Conservation (phyloP, 2,329 filamentous ascomycete genomes). For the Aspergillus fructus region DNA sequence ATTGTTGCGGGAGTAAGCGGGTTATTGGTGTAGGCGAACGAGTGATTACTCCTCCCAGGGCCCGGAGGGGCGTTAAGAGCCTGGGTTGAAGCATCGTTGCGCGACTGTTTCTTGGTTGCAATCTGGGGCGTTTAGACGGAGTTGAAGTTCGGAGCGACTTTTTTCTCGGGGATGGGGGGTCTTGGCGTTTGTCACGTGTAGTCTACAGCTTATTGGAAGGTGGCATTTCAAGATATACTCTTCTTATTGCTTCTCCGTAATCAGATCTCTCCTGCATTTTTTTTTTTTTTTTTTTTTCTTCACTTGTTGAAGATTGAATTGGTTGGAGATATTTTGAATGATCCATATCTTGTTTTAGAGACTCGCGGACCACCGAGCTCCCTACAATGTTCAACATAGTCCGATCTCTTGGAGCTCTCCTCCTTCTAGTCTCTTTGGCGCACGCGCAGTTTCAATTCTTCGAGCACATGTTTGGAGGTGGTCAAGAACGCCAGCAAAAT, state of each 20-base stretch:
- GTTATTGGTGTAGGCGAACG: constrained; percentile 25
- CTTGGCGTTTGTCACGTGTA: constrained; percentile 29
- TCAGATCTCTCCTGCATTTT: neutral
- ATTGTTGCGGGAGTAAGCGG: constrained; percentile 26
- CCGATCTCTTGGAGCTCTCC: constrained; percentile 44
- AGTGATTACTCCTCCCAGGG: constrained; percentile 37
- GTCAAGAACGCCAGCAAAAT: constrained; percentile 57
- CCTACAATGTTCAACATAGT: constrained; percentile 27
- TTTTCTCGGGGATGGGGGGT: constrained; percentile 23
- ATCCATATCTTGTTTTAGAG: neutral
- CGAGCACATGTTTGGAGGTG: constrained; percentile 86
- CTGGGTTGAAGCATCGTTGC: constrained; percentile 44
- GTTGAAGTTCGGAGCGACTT: constrained; percentile 24
- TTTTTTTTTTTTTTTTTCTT: neutral
- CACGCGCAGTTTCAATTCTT: constrained; percentile 94
- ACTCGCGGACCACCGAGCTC: neutral
- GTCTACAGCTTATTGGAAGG: constrained; percentile 12
- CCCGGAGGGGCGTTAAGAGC: constrained; percentile 39
- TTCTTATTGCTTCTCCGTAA: neutral
- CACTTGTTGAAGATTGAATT: neutral
- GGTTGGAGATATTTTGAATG: neutral
- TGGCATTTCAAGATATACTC: constrained; percentile 28
- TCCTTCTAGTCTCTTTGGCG: constrained; percentile 59
- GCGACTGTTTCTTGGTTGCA: constrained; percentile 11
- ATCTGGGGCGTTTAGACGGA: neutral